Base-by-base conservation (phyloP, 1,139 yeast species). In the Taphrina deformans region DNA sequence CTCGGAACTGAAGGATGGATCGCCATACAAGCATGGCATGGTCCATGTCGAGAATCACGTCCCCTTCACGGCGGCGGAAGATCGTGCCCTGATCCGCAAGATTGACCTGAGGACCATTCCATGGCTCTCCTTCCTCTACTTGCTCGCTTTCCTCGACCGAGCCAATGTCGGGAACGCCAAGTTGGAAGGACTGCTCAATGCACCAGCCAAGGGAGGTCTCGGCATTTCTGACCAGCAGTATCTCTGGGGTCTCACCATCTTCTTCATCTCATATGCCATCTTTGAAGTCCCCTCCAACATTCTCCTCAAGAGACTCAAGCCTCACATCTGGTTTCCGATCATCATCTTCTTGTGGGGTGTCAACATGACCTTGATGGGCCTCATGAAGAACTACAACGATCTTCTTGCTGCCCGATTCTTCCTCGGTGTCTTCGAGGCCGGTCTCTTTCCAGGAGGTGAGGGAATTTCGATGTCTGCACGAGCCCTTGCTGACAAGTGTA, bases 371-470 rank as follows among this genome's bases (percentile, higher is more conserved):
- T 48, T 60, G 41, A 51, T 53, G 80, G 91, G 89, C 0, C 85
- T 83, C 72, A 85, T 82, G 60, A 78, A 78, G 60, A 84, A 77
- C 70, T 86, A 81, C 71, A 85, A 86, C 40, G 85, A 82, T 18
- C 78, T 87, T 40, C 79, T 84, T 38, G 84, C 83, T 3, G 84
- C 88, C 66, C 80, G 96, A 69, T 85, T 89, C 66, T 80, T 90
- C 67, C 83, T 89, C 29, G 97, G 97, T 56, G 72, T 87, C 67
- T 88, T 87, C 67, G 90, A 91, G 60, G 96, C 96, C 14, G 96
- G 97, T 48, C 85, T 91, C 2, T 89, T 96, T 96, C 97, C 97
- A 0, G 97, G 96, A 14, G 80, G 33, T 21, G 41, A 55, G 33
- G n/a, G 23, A 14, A 14, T n/a, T n/a, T 18, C 2, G 16, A 14